These are phyloP conservation scores for Coniochaeta pulveracea DNA, from an alignment of 2,329 filamentous ascomycete genomes.

Conservation along the genomic window DNA sequence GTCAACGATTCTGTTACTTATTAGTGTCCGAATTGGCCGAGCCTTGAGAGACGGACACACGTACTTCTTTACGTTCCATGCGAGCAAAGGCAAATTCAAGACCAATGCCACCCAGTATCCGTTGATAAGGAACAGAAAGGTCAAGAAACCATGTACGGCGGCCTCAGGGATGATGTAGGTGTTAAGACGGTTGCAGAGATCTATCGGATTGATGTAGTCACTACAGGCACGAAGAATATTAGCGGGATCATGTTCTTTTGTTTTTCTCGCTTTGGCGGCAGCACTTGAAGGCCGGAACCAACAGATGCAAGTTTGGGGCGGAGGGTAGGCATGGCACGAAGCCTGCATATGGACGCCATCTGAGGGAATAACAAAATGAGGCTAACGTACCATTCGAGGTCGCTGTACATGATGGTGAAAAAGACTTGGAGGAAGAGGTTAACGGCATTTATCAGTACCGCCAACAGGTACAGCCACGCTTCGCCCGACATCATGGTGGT, in stretches of 20 bases:
- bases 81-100: constrained; percentile 83
- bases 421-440: constrained; percentile 99
- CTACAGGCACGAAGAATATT: constrained; percentile 30
- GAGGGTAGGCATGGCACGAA: no score
- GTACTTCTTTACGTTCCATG: constrained; percentile 96
- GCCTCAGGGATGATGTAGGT: constrained; percentile 99
- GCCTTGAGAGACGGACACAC: constrained; percentile 18
- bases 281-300: no score
- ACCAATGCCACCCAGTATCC: constrained; percentile 94
- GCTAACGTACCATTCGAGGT: constrained; percentile 83
- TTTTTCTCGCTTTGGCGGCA: no score
- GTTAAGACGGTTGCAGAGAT: constrained; percentile 99
- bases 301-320: no score
- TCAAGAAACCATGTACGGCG: constrained; percentile 91
- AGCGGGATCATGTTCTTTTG: no score
- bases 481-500: constrained; percentile 72
- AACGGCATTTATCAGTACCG: constrained; percentile 98
- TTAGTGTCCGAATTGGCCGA: constrained; percentile 16
- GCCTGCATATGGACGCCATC: no score
- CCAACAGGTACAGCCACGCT: constrained; percentile 95
- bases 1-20: constrained; percentile 66
- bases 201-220: constrained; percentile 99
- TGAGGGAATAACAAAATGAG: no score
- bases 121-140: constrained; percentile 93
- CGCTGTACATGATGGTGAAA: constrained; percentile 99